Evolutionary conservation across 75 land plant genomes (phyloP), one percentile per base, ranked within the genome.

Genomic region (Isoetes taiwanensis): DNA sequence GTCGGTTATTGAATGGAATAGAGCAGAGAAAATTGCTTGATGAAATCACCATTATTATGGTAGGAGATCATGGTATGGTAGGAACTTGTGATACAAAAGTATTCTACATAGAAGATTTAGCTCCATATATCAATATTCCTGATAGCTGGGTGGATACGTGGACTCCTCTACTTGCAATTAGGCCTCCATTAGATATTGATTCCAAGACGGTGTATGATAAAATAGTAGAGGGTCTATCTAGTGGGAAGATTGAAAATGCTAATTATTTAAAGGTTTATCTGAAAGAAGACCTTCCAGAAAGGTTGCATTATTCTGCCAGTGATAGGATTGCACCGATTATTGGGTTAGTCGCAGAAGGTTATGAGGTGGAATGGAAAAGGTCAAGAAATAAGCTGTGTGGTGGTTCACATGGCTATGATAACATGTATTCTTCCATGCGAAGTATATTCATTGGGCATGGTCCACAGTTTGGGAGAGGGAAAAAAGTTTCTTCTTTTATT

Each of bases 381-480:
- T 57, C 76, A 2, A 64, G 59, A 41, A 32, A 50, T 19, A 53
- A 57, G 5, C 76, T 78, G 53, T 91, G 97, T 69, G 97, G 89
- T 41, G 97, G 95, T 14, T 72, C 88, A 16, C 97, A 91, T 72
- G 97, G 97, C 0, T 91, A 91, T 64, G 97, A 91, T 40, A 91
- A 91, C 65, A 67, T 74, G 16, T 61, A 66, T 41, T 78, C 77
- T 54, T 91, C 97, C 2, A 91, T 91, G 97, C 74, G 89, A 56
- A 77, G 85, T 24, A 83, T 91, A 19, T 91, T 91, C 61, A 56
- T 91, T 52, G 97, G 72, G 21, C 89, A 83, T 64, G 97, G 97
- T 9, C 97, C 97, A 33, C 89, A 69, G 38, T 86, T 91, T 61
- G 83, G 70, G 1, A 66, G 73, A 54, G 97, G 97, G 4, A 38